Percentiles rank a stretch among this genome's conserved stretches.
Evolutionary conservation across 2,329 filamentous ascomycete species (phyloP).

Genomic region (Trichoderma breve): DNA sequence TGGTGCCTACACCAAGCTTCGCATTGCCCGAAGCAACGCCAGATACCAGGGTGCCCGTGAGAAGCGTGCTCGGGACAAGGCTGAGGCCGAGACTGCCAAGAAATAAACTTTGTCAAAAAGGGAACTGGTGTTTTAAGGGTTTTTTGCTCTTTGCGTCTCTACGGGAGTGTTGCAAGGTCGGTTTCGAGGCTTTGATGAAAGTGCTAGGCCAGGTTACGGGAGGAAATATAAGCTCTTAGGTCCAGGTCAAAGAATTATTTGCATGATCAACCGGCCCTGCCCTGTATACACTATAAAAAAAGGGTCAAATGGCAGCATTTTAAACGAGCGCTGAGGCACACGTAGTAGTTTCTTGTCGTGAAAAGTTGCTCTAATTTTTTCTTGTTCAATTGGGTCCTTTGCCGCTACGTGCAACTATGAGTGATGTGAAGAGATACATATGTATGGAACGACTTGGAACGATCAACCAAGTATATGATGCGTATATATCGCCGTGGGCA

Average conservation of each 20-base stretch:
- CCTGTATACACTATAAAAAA: slow-evolving; percentile 34
- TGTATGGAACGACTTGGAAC: background rate
- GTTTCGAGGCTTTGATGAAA: slow-evolving; percentile 38
- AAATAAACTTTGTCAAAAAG: slow-evolving; percentile 60
- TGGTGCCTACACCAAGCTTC: slow-evolving; percentile 83
- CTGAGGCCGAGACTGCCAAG: slow-evolving; percentile 79
- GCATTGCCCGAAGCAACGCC: slow-evolving; percentile 78
- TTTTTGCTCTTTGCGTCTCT: slow-evolving; percentile 42
- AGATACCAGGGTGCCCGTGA: slow-evolving; percentile 80
- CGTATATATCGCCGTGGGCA: background rate
- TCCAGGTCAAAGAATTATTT: slow-evolving; percentile 43
- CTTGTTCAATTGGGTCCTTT: background rate
- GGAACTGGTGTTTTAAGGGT: slow-evolving; percentile 43
- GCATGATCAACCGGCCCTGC: slow-evolving; percentile 41
- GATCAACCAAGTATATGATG: background rate
- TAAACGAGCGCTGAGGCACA: slow-evolving; percentile 13
- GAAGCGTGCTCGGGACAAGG: slow-evolving; percentile 89
- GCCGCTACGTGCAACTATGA: background rate
- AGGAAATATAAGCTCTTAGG: slow-evolving; percentile 39
- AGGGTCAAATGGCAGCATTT: slow-evolving; percentile 33
- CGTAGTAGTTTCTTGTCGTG: slow-evolving; percentile 18
- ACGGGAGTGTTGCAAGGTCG: slow-evolving; percentile 38
- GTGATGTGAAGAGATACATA: background rate
- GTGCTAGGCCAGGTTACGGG: slow-evolving; percentile 35
- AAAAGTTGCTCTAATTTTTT: slow-evolving; percentile 14